These are phyloP conservation scores for Parascedosporium putredinis DNA, from an alignment of 2,329 filamentous ascomycete species.

Conservation along the genomic window DNA sequence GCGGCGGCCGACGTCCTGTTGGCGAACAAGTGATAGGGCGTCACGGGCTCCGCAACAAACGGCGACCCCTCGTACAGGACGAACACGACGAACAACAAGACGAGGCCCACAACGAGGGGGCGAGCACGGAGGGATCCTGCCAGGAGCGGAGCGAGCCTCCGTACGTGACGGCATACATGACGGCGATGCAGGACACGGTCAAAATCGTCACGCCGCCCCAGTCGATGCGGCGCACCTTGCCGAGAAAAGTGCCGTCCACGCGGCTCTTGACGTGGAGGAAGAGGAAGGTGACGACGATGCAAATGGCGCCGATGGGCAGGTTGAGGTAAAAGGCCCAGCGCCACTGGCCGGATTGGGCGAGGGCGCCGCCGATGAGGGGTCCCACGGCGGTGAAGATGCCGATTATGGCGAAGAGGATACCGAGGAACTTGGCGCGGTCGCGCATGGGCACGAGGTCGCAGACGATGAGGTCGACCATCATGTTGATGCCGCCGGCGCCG, in stretches of 20 bases:
- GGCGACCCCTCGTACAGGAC: slow-evolving; percentile 21
- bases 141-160: slow-evolving; percentile 10
- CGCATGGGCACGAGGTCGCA: slow-evolving; percentile 24
- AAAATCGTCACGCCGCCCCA: slow-evolving; percentile 22
- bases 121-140: slow-evolving; percentile 6
- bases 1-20: slow-evolving; percentile 25
- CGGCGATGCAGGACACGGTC: slow-evolving; percentile 19
- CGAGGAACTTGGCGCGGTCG: slow-evolving; percentile 20
- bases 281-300: slow-evolving; percentile 16
- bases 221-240: slow-evolving; percentile 21
- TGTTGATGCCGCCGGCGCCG: slow-evolving; percentile 24
- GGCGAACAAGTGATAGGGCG: slow-evolving; percentile 33
- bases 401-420: slow-evolving; percentile 28
- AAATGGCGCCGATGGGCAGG: slow-evolving; percentile 22
- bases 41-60: slow-evolving; percentile 20
- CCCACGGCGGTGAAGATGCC: slow-evolving; percentile 24
- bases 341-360: slow-evolving; percentile 20
- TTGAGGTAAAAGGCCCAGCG: slow-evolving; percentile 28
- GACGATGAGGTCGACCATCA: slow-evolving; percentile 17
- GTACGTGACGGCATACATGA: slow-evolving; percentile 11
- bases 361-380: slow-evolving; percentile 18
- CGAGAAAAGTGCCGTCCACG: slow-evolving; percentile 29
- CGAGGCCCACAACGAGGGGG: slow-evolving; percentile 27
- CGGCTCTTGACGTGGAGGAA: slow-evolving; percentile 15
- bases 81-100: slow-evolving; percentile 24